Evolutionary conservation across 2,329 filamentous ascomycete species (phyloP), one percentile per base, ranked within the genome.

Genomic region (Graphilbum fragrans): DNA sequence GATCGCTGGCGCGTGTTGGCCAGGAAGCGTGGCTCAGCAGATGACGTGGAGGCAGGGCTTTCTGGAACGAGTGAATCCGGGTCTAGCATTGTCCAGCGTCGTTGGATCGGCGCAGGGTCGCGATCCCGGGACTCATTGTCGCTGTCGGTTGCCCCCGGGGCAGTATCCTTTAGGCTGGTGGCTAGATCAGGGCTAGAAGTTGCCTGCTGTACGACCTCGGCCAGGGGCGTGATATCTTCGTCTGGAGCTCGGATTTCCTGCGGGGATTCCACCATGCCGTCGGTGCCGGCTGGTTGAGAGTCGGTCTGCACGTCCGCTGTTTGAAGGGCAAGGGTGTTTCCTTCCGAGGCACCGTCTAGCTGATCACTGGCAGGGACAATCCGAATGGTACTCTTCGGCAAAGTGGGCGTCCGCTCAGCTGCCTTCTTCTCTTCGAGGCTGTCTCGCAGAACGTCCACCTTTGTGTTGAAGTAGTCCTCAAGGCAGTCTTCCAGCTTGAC

Each of bases 401-500:
- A 42, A 10, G 53, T 38, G 47, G 58, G 18, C 20, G 51, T 52
- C 11, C 52, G 52, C 17, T 62, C 62, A 19, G 52, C 57, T 25
- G 58, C 65, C 50, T 73, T 72, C 49, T 73, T 72, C 48, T 78
- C 70, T 41, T 74, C 72, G 25, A 68, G 59, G 41, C 69, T 72
- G 43, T 90, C 82, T 40, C 90, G 74, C 49, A 82, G 80, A 3
- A 98, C 87, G 53, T 95, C 87, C 41, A 98, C 86, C 42, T 79
- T 74, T 43, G 88, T 88, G 60, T 96, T 95, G 69, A 96, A 96
- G 55, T 95, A 96, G 41, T 82, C 80, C 57, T 95, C 88, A 17
- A 98, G 63, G 52, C 90, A 96, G 50, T 93, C 84, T 59, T 96
- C 92, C 18, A 98, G 64, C 22, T 81, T 87, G 46, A 95, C 72